A percentile compares a stretch with the other conserved stretches of the same genome.
Evolutionary conservation across 768 basidiomycete species (phyloP).

Genomic region (Suillus americanus): DNA sequence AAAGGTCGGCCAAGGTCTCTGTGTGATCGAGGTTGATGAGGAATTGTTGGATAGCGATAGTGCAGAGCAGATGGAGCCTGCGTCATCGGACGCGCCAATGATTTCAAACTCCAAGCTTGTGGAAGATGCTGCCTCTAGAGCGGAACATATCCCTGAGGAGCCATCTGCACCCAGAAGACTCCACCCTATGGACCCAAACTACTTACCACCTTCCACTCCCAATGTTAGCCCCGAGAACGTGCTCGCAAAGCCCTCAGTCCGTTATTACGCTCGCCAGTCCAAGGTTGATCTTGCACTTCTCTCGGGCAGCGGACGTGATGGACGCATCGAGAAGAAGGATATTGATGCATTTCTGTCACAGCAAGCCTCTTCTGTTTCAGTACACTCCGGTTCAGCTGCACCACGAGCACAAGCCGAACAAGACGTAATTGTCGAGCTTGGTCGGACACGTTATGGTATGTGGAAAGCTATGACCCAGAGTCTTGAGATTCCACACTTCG

Average conservation of each 20-base stretch:
- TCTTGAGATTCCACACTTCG: conserved; percentile 84
- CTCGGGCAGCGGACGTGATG: conserved; percentile 72
- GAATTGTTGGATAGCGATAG: conserved; percentile 34
- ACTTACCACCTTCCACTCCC: conserved; percentile 19
- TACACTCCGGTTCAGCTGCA: not conserved
- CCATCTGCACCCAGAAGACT: conserved; percentile 24
- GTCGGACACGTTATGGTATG: conserved; percentile 79
- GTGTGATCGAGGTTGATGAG: conserved; percentile 78
- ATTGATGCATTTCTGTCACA: conserved; percentile 58
- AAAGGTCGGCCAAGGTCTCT: conserved; percentile 78
- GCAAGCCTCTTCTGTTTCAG: not conserved
- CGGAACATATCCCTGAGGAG: not conserved
- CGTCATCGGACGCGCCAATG: not conserved
- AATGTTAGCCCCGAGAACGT: conserved; percentile 33
- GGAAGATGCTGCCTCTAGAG: not conserved
- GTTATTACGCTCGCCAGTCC: conserved; percentile 70
- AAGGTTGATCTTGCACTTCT: conserved; percentile 61
- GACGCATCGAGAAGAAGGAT: conserved; percentile 74
- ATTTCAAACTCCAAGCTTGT: conserved; percentile 14
- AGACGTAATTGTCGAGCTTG: conserved; percentile 69
- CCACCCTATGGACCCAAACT: conserved; percentile 70
- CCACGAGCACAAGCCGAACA: conserved; percentile 16
- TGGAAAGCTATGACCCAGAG: conserved; percentile 91
- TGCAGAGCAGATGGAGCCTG: conserved; percentile 17
- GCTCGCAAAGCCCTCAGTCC: conserved; percentile 75